Conservation (phyloP, 345 rosid genomes). For the Sisymbrium irio region DNA sequence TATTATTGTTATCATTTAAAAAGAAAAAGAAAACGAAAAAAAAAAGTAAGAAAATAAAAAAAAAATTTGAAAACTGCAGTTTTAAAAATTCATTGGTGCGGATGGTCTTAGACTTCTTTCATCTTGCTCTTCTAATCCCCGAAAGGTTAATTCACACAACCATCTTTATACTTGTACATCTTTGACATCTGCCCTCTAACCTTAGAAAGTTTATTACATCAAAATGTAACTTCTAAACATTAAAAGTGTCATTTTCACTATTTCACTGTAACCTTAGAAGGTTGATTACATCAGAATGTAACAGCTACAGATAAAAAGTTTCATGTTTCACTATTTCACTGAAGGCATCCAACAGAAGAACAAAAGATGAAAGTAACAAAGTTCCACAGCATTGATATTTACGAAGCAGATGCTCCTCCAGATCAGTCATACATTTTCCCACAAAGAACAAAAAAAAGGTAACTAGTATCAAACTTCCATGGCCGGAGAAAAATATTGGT, state of each 20-base stretch:
- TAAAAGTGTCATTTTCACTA: background rate
- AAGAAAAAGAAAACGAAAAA: too few species aligned
- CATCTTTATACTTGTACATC: too few species aligned
- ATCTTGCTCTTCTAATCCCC: too few species aligned
- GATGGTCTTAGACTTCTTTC: too few species aligned
- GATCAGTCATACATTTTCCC: background rate
- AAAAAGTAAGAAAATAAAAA: too few species aligned
- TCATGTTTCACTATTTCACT: background rate
- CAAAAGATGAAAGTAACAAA: background rate
- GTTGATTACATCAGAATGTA: background rate
- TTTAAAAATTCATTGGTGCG: too few species aligned
- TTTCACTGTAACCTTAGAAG: too few species aligned
- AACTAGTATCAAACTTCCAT: constrained; percentile 20
- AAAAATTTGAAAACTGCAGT: too few species aligned
- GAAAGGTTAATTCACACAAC: too few species aligned
- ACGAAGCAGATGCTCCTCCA: constrained; percentile 2
- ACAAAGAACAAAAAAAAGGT: background rate
- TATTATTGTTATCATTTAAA: too few species aligned
- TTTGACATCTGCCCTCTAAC: too few species aligned
- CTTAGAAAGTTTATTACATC: background rate
- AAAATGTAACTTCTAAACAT: background rate
- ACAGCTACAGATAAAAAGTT: background rate
- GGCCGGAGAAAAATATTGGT: constrained; percentile 17
- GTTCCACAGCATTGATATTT: background rate
- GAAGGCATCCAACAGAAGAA: background rate